Percentiles rank a stretch among this genome's conserved stretches.
Conservation (phyloP, 2,329 filamentous ascomycete genomes). For the Neodidymelliopsis sp. region DNA sequence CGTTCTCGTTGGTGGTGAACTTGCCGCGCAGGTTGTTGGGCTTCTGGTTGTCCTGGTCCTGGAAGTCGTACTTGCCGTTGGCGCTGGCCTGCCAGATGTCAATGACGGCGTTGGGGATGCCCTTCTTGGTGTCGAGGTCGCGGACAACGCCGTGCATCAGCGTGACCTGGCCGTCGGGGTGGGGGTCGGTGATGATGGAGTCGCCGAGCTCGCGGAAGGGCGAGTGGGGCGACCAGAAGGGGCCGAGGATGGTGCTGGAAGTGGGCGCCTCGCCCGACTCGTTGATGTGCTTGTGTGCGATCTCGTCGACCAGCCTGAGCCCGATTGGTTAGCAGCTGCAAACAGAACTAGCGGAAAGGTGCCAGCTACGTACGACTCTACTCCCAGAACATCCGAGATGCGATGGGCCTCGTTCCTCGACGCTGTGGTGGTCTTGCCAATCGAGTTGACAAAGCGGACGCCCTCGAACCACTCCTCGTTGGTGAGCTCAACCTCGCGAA, state of each 20-base stretch:
- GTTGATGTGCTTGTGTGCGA: constrained; percentile 69
- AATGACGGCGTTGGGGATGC: constrained; percentile 72
- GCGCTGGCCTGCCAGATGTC: constrained; percentile 81
- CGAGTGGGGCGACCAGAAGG: constrained; percentile 79
- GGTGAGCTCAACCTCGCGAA: constrained; percentile 78
- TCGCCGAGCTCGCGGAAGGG: constrained; percentile 74
- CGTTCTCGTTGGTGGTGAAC: constrained; percentile 74
- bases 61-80: constrained; percentile 80
- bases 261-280: constrained; percentile 70
- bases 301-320: constrained; percentile 69
- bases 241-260: constrained; percentile 78
- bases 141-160: constrained; percentile 74
- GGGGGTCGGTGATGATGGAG: constrained; percentile 70
- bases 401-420: constrained; percentile 78
- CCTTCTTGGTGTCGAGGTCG: constrained; percentile 70
- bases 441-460: constrained; percentile 76
- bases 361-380: constrained; percentile 71
- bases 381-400: constrained; percentile 75
- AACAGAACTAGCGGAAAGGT: neutral
- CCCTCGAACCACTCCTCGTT: constrained; percentile 79
- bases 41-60: constrained; percentile 74
- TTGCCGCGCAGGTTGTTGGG: constrained; percentile 80
- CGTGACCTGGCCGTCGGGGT: constrained; percentile 64
- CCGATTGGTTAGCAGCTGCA: neutral
- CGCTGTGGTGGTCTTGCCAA: constrained; percentile 72